These are phyloP conservation scores for Syncephalastrum monosporum DNA, from an alignment of 371 early-diverging fungal species.

Conservation along the genomic window DNA sequence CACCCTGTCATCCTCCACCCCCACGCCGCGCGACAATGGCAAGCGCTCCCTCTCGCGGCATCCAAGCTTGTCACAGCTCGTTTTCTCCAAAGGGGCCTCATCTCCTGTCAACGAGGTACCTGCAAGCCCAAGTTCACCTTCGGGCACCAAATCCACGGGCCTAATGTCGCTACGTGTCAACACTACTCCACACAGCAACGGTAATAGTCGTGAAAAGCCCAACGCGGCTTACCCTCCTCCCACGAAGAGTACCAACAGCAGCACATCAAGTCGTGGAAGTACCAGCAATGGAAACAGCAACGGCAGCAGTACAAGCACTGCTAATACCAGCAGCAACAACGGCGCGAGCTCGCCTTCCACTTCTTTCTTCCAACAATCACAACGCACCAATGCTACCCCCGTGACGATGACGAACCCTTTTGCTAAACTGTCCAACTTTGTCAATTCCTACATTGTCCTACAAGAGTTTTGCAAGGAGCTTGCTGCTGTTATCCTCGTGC, in stretches of 20 bases:
- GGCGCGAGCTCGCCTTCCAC: constrained; percentile 35
- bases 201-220: constrained; percentile 8
- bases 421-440: constrained; percentile 57
- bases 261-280: neutral
- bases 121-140: constrained; percentile 30
- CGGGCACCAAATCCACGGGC: constrained; percentile 32
- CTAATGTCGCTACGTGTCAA: constrained; percentile 17
- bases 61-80: constrained; percentile 33
- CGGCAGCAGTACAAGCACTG: neutral
- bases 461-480: constrained; percentile 71
- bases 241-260: constrained; percentile 4
- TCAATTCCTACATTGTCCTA: constrained; percentile 59
- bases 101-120: constrained; percentile 16
- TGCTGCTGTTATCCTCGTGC: constrained; percentile 59
- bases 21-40: constrained; percentile 11
- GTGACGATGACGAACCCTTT: constrained; percentile 54
- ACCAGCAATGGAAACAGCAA: neutral
- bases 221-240: neutral
- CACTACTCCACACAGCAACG: neutral
- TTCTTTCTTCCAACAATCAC: constrained; percentile 46
- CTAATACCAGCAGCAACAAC: constrained; percentile 6
- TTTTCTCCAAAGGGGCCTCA: constrained; percentile 29
- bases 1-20: constrained; percentile 15
- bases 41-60: constrained; percentile 15
- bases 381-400: constrained; percentile 48